These are phyloP conservation scores for Aspergillus vadensis DNA, from an alignment of 2,329 filamentous ascomycete species.

Conservation along the genomic window DNA sequence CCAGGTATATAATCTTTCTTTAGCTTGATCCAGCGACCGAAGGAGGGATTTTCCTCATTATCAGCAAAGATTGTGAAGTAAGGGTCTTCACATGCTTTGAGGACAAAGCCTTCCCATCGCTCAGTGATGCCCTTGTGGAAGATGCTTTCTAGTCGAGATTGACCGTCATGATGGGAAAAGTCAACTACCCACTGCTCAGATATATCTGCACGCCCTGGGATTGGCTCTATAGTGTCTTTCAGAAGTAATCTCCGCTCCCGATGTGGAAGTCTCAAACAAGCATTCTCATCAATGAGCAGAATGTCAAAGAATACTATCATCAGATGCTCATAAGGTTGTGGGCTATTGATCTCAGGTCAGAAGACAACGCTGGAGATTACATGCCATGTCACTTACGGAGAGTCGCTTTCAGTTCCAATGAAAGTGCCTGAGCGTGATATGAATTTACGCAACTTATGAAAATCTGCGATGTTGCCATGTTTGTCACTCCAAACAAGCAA, in stretches of 20 bases:
- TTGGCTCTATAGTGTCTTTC: constrained; percentile 55
- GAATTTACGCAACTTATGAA: constrained; percentile 81
- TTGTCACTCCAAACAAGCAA: constrained; percentile 74
- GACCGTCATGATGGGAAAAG: constrained; percentile 58
- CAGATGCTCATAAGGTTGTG: constrained; percentile 57
- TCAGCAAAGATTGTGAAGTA: constrained; percentile 65
- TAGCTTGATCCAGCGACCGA: constrained; percentile 70
- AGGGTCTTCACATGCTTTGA: constrained; percentile 74
- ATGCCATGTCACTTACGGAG: constrained; percentile 54
- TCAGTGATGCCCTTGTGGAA: constrained; percentile 69
- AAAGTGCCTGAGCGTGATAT: constrained; percentile 71
- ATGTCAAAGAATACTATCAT: constrained; percentile 66
- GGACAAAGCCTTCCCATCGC: constrained; percentile 74
- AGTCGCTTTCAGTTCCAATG: constrained; percentile 69
- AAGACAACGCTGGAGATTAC: not conserved
- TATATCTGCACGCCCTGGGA: constrained; percentile 65
- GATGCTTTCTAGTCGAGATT: constrained; percentile 58
- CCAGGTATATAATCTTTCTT: constrained; percentile 83
- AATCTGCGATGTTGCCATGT: constrained; percentile 67
- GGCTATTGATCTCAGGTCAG: constrained; percentile 32
- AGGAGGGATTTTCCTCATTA: constrained; percentile 28
- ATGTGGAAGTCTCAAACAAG: constrained; percentile 52
- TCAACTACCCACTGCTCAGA: constrained; percentile 69
- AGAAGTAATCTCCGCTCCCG: constrained; percentile 54
- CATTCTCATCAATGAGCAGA: constrained; percentile 57